Base-by-base conservation (phyloP, 768 basidiomycete species). In the Panus rudis region DNA sequence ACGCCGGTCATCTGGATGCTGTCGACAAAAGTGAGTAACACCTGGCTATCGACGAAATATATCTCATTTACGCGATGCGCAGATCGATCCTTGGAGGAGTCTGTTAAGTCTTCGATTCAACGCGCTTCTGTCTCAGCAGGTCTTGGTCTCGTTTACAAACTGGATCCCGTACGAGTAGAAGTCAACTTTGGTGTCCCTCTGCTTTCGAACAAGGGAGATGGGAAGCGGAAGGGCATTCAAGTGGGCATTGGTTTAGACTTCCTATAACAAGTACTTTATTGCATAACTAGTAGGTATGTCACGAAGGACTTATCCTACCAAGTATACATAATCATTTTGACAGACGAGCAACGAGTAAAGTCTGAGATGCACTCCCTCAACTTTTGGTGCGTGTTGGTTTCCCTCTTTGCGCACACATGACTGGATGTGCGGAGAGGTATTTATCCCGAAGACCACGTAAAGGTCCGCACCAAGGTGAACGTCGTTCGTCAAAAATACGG, bases 151-250 rank as follows among this genome's bases (percentile, higher is more conserved):
- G 75, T 93, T 24, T 93, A 92, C 56, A 71, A 79, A 26, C 81
- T 92, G 50, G 84, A 89, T 47, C 84, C 88, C 4, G 71, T 90
- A 16, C 72, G 92, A n/a, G 71, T 91, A 21, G 92, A 96, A 62
- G 68, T 90, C 46, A 94, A 93, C 60, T 75, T 94, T 49, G 89
- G 91, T 6, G 69, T 94, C 26, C 92, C 92, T 4, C 67, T 96
- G 3, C 73, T 82, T 3, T 75, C 78, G 2, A 76, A 75, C 34
- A 74, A 69, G 53, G 78, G 76, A 42, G 91, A 89, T 60, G 78
- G 78, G 7, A 53, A 63, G 43, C 71, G 77, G 54, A 79, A 74
- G 54, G 91, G 90, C 6, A 64, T 90, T 34, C 87, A 87, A 61
- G 75, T 89, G 21, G 90, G 90, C 3, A 74, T 92, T 50, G 90